These are phyloP conservation scores for Emergomyces pasteurianus DNA, from an alignment of 2,329 filamentous ascomycete genomes.

Conservation along the genomic window DNA sequence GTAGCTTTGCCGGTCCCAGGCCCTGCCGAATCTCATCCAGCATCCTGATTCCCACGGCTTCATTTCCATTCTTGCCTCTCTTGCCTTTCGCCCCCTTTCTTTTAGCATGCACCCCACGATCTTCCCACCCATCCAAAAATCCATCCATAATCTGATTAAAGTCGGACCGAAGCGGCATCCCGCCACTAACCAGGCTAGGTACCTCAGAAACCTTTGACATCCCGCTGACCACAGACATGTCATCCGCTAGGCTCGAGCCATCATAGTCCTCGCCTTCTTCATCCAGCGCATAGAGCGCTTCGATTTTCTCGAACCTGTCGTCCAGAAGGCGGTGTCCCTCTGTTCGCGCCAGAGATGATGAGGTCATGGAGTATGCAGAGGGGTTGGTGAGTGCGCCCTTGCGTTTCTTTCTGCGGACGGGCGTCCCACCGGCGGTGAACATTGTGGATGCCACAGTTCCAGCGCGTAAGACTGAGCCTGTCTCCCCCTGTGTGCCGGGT, in stretches of 20 bases:
- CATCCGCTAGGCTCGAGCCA: slow-evolving; percentile 12
- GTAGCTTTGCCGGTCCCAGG: slow-evolving; percentile 62
- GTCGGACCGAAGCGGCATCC: slow-evolving; percentile 55
- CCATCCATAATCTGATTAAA: slow-evolving; percentile 90
- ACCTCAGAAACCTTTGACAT: slow-evolving; percentile 46
- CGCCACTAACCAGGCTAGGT: slow-evolving; percentile 36
- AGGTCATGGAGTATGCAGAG: slow-evolving; percentile 84
- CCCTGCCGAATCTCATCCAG: slow-evolving; percentile 78
- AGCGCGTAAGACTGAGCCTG: slow-evolving; percentile 25
- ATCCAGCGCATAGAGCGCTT: slow-evolving; percentile 63
- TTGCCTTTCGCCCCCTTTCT: slow-evolving; percentile 39
- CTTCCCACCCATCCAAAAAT: slow-evolving; percentile 57
- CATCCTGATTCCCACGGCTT: slow-evolving; percentile 72
- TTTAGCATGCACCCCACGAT: slow-evolving; percentile 31
- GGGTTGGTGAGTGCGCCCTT: slow-evolving; percentile 86
- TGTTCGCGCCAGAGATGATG: slow-evolving; percentile 73
- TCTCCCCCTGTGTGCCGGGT: slow-evolving; percentile 27
- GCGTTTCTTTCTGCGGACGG: slow-evolving; percentile 69
- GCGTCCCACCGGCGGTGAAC: slow-evolving; percentile 52
- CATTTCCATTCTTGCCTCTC: slow-evolving; percentile 65
- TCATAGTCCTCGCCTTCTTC: slow-evolving; percentile 43
- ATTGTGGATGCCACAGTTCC: slow-evolving; percentile 31
- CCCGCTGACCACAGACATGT: slow-evolving; percentile 37
- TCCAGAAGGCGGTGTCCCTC: slow-evolving; percentile 79
- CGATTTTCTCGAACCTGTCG: slow-evolving; percentile 80